A percentile compares a stretch with the other conserved stretches of the same genome.
Conservation (phyloP, 2,329 filamentous ascomycete genomes). For the Pseudocercospora eumusae region DNA sequence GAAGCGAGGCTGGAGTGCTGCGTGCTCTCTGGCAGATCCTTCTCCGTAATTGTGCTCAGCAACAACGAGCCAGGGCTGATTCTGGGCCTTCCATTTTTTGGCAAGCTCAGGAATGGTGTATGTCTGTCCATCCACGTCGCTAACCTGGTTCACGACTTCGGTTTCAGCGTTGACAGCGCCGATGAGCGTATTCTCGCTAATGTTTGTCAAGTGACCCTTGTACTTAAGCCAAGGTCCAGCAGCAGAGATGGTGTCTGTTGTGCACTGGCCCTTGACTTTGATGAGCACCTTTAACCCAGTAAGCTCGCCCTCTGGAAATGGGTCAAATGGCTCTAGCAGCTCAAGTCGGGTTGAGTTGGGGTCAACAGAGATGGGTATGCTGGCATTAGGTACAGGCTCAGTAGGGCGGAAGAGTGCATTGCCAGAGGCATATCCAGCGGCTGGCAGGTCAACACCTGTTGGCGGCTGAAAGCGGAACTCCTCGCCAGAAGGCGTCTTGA, state of each 20-base stretch:
- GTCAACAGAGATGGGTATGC: constrained; percentile 72
- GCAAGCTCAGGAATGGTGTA: constrained; percentile 83
- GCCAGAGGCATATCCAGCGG: constrained; percentile 78
- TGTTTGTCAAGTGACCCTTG: constrained; percentile 98
- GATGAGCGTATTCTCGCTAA: constrained; percentile 95
- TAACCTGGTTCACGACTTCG: constrained; percentile 86
- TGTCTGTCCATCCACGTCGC: constrained; percentile 73
- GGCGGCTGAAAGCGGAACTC: constrained; percentile 81
- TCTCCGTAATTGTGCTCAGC: constrained; percentile 98
- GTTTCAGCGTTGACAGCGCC: constrained; percentile 91
- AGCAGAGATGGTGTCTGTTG: constrained; percentile 96
- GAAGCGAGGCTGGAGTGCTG: constrained; percentile 86
- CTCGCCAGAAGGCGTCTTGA: constrained; percentile 76
- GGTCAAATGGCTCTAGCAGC: constrained; percentile 81
- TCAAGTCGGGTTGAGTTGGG: constrained; percentile 89
- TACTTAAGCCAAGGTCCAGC: constrained; percentile 98
- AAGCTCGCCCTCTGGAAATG: constrained; percentile 75
- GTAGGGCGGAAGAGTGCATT: constrained; percentile 73
- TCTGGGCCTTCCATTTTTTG: constrained; percentile 74
- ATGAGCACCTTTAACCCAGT: constrained; percentile 80
- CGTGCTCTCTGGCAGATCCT: constrained; percentile 84
- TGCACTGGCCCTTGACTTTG: constrained; percentile 97
- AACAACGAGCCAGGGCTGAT: constrained; percentile 84
- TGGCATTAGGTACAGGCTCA: constrained; percentile 69
- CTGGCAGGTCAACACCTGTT: constrained; percentile 60